Conservation (phyloP, 768 basidiomycete species). For the Psilocybe tampanensis region DNA sequence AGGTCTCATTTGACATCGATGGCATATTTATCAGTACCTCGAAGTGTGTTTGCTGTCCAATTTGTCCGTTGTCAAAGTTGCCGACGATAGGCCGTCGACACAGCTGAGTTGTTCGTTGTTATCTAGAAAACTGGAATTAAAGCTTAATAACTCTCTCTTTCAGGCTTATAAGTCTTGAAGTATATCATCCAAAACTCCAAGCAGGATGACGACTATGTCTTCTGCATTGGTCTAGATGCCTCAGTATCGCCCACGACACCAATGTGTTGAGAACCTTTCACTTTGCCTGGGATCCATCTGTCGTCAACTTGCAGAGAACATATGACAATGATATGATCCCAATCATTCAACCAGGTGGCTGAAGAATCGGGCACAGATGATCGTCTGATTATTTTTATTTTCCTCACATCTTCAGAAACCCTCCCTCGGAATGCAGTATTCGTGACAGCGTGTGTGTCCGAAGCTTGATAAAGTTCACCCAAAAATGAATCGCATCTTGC, state of each 20-base stretch:
- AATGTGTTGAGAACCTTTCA: conserved; percentile 9
- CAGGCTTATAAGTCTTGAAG: background rate
- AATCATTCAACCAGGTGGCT: conserved; percentile 6
- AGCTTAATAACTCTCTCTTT: background rate
- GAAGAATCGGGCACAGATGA: conserved; percentile 16
- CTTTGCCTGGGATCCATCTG: conserved; percentile 16
- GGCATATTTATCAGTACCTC: conserved; percentile 17
- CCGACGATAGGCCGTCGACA: conserved; percentile 19
- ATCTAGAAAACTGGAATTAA: background rate
- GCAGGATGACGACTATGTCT: background rate
- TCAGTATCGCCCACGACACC: conserved; percentile 2
- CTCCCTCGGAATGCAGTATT: conserved; percentile 12
- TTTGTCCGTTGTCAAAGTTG: conserved; percentile 8
- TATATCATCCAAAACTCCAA: no score
- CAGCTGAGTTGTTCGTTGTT: background rate
- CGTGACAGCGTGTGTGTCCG: conserved; percentile 22
- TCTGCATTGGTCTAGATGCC: background rate
- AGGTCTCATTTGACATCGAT: conserved; percentile 15
- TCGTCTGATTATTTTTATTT: conserved; percentile 11
- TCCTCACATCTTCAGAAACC: conserved; percentile 5
- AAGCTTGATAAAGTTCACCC: conserved; percentile 16
- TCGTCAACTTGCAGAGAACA: conserved; percentile 11
- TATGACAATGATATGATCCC: conserved; percentile 18
- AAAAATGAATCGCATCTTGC: conserved; percentile 18
- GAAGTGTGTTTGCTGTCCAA: conserved; percentile 18